Base-by-base conservation (phyloP, 805 yeast genomes). In the Brettanomyces sp. region DNA sequence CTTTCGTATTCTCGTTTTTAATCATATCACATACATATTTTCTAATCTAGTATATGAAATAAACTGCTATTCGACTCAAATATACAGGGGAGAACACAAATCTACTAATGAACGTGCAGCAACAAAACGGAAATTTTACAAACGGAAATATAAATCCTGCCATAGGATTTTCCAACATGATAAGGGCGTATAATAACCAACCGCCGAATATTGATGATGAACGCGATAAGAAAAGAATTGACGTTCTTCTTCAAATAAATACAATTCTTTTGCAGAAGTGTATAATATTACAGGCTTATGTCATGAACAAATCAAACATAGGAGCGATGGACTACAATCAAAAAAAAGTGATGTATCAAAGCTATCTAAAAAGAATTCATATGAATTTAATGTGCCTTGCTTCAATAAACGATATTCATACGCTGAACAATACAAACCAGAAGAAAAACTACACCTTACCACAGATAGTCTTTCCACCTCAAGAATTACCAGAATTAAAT, bases 401-500 rank as follows among this genome's bases (percentile, higher is more conserved):
- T 0, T 61, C 68, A 4, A 63, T 66, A 23, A 65, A 65, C 44
- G 69, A 66, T 34, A 58, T 59, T 36, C 65, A 65, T 41, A 52
- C 67, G 11, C 44, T 56, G 42, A 47, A 56, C 42, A 50, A 60
- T 28, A 60, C 57, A 35, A 50, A 45, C 12, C 55, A 57, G 5
- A 59, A 57, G 42, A 61, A 59, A 41, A 59, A 56, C 46, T 58
- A 59, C 41, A 50, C 57, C 34, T 50, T 58, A 18, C 83, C 83
- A 2, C 68, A 72, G 30, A 73, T 77, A 37, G 67, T 76, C 48
- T 63, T 74, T 1, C 72, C 83, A 4, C 82, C 82, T 6, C 69
- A 69, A 3, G 80, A 75, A 40, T 66, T 76, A 63, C 79, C 80
- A 0, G 82, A 76, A 51, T 62, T 77, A 39, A 62, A 63, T 43